Conservation (phyloP, 2,329 filamentous ascomycete species). For the Zymoseptoria ardabiliae region DNA sequence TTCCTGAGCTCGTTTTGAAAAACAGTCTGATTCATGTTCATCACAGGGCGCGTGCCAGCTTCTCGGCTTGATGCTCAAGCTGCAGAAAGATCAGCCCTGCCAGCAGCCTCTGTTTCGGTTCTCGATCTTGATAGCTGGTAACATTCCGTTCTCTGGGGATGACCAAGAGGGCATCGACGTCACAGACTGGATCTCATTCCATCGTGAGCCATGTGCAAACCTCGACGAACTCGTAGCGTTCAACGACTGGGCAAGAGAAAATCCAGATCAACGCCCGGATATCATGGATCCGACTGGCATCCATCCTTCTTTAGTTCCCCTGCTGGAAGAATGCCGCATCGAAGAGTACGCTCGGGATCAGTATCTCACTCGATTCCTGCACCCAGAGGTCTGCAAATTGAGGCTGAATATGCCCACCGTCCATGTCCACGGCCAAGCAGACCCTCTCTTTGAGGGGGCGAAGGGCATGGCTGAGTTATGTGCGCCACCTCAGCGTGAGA, state of each 20-base stretch:
- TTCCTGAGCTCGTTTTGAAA: too few species aligned
- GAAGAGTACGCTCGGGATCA: neutral
- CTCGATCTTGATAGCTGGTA: neutral
- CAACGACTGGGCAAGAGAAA: neutral
- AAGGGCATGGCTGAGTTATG: neutral
- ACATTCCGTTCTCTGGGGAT: neutral
- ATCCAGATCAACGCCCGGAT: neutral
- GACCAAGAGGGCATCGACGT: neutral
- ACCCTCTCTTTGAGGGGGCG: neutral
- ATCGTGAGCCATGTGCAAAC: neutral
- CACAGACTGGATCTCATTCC: neutral
- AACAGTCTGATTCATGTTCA: too few species aligned
- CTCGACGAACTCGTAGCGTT: neutral
- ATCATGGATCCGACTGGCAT: neutral
- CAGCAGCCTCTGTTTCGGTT: neutral
- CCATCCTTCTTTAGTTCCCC: neutral
- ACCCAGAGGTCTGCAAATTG: neutral
- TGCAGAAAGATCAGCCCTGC: neutral
- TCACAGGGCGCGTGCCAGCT: neutral
- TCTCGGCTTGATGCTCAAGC: neutral
- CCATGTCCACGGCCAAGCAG: neutral
- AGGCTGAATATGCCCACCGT: neutral
- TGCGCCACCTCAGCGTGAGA: neutral
- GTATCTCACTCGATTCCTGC: neutral
- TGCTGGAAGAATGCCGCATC: neutral